A percentile compares a stretch with the other conserved stretches of the same genome.
phyloP scores from a whole-genome alignment of 106 monocot genomes.

The Dendrobium nobile region DNA sequence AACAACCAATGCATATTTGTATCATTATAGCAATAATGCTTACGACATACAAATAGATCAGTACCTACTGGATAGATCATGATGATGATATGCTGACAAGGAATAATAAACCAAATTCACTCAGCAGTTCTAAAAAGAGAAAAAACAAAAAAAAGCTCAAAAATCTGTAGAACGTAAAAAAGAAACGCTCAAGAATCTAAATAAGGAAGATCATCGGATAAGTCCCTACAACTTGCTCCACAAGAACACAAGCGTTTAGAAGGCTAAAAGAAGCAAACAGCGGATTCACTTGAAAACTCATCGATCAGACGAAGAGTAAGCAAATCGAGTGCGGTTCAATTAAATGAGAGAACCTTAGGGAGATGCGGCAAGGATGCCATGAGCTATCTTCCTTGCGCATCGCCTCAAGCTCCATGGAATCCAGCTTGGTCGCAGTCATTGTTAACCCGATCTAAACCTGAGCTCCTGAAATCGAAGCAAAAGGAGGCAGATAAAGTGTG shows the following conservation, averaged over 20 bases:
- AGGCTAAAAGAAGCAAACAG: not conserved
- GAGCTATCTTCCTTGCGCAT: slow-evolving; percentile 39
- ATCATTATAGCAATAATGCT: not conserved
- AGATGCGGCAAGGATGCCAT: slow-evolving; percentile 47
- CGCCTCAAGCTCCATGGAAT: slow-evolving; percentile 36
- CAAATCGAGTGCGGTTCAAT: not conserved
- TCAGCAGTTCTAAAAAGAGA: not conserved
- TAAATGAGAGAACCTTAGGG: slow-evolving; percentile 21
- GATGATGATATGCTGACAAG: not conserved
- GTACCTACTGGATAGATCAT: not conserved
- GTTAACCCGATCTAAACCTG: not conserved
- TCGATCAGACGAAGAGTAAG: not conserved
- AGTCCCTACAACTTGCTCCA: not conserved
- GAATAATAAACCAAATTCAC: not conserved
- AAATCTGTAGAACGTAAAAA: not conserved
- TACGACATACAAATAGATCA: not conserved
- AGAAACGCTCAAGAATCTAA: not conserved
- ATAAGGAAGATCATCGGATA: not conserved
- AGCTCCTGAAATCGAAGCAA: slow-evolving; percentile 2
- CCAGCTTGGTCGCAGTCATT: slow-evolving; percentile 18
- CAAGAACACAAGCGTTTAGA: not conserved
- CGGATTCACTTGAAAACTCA: not conserved
- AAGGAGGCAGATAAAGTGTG: not conserved
- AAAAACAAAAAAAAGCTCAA: not conserved
- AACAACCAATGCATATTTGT: not conserved